Evolutionary conservation across 805 yeast species (phyloP).

Genomic region (Crinitomyces ghanaensis): DNA sequence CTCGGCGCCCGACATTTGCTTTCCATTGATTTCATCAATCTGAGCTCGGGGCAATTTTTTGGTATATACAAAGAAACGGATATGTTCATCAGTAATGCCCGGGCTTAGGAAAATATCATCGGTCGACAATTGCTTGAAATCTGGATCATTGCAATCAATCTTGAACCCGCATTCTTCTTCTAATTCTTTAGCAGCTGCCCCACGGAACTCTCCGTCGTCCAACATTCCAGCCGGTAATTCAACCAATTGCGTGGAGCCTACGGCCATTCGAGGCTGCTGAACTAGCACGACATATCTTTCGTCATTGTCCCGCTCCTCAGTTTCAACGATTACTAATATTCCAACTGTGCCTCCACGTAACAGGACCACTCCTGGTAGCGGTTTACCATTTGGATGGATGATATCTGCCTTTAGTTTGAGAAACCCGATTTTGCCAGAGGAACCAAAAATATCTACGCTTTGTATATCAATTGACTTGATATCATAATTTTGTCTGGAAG

Average conservation of each 20-base stretch:
- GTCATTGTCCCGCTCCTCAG: slow-evolving; percentile 7
- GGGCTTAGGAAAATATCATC: slow-evolving; percentile 15
- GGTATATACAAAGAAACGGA: slow-evolving; percentile 6
- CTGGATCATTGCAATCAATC: slow-evolving; percentile 10
- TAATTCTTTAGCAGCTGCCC: slow-evolving; percentile 20
- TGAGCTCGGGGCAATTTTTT: slow-evolving; percentile 5
- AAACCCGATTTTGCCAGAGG: slow-evolving; percentile 15
- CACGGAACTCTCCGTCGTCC: slow-evolving; percentile 17
- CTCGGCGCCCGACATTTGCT: background rate
- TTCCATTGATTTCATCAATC: slow-evolving; percentile 7
- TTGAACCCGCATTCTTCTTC: slow-evolving; percentile 21
- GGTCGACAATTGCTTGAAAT: slow-evolving; percentile 10
- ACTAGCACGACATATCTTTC: slow-evolving; percentile 14
- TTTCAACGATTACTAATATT: slow-evolving; percentile 16
- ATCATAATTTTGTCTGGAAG: slow-evolving; percentile 4
- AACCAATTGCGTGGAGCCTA: slow-evolving; percentile 13
- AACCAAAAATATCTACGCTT: slow-evolving; percentile 16
- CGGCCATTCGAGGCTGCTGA: slow-evolving; percentile 19
- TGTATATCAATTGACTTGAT: slow-evolving; percentile 15
- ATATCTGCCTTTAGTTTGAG: slow-evolving; percentile 17
- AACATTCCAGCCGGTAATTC: slow-evolving; percentile 24
- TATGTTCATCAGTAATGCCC: slow-evolving; percentile 14
- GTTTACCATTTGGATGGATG: slow-evolving; percentile 12
- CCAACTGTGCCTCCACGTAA: slow-evolving; percentile 20
- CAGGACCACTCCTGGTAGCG: slow-evolving; percentile 20